Conservation (phyloP, 148 eudicot species). For the Chenopodium quinoa region DNA sequence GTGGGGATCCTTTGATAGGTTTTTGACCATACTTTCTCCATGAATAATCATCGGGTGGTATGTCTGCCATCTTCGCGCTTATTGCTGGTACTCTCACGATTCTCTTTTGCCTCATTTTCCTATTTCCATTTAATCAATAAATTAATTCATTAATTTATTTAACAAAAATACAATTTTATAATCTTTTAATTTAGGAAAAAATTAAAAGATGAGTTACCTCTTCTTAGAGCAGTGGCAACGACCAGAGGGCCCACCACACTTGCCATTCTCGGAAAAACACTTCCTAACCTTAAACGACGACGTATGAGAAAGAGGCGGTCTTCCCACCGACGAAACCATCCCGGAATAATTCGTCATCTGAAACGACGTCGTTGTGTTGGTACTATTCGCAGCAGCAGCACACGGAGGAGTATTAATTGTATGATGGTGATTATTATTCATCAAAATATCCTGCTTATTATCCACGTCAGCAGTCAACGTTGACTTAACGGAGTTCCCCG, state of each 20-base stretch:
- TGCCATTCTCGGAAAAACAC: constrained; percentile 78
- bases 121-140: constrained; percentile 17
- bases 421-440: too few relatives aligned
- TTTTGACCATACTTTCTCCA: constrained; percentile 99
- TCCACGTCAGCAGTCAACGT: constrained; percentile 66
- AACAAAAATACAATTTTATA: too few relatives aligned
- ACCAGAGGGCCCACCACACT: constrained; percentile 78
- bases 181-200: not conserved
- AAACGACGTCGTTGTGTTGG: constrained; percentile 39
- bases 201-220: constrained; percentile 34
- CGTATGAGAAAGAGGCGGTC: constrained; percentile 62
- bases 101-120: constrained; percentile 74
- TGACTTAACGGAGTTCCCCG: constrained; percentile 53
- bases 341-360: constrained; percentile 46
- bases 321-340: constrained; percentile 47
- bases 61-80: constrained; percentile 83
- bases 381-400: not conserved
- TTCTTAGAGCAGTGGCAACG: constrained; percentile 85
- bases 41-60: constrained; percentile 93
- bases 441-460: constrained; percentile 22
- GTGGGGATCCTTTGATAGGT: constrained; percentile 97
- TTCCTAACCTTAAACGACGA: constrained; percentile 60
- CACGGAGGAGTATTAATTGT: not conserved
- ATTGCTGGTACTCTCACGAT: constrained; percentile 82
- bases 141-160: not conserved